phyloP scores from a whole-genome alignment of 139 green algal species.

The Chlamydomonas sphaeroides region DNA sequence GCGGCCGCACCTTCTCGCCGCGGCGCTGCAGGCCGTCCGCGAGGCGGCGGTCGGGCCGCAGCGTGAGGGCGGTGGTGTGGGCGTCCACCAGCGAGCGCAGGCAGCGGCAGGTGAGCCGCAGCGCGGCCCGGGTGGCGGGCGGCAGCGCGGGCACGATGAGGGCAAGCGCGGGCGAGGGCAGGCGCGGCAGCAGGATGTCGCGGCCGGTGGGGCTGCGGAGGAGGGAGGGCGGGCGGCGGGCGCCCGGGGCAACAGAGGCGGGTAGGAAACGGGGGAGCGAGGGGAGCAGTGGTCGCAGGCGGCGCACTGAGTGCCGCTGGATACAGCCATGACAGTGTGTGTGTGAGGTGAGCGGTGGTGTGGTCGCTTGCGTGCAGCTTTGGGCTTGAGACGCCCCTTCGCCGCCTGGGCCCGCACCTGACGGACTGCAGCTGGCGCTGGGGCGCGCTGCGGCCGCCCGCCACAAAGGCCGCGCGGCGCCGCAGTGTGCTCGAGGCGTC shows the following conservation, averaged over 20 bases:
- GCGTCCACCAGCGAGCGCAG: conserved; percentile 10
- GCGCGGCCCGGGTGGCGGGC: conserved; percentile 14
- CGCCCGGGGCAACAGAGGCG: too few relatives aligned
- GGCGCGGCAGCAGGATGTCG: conserved; percentile 27
- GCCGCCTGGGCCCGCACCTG: not conserved
- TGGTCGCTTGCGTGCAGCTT: too few relatives aligned
- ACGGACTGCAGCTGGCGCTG: not conserved
- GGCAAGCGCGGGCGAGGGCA: conserved; percentile 1
- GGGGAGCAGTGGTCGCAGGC: too few relatives aligned
- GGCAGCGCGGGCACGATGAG: conserved; percentile 15
- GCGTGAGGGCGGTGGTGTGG: not conserved
- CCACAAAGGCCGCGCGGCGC: conserved; percentile 22
- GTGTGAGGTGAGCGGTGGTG: too few relatives aligned
- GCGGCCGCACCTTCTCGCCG: not conserved
- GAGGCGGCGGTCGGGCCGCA: not conserved
- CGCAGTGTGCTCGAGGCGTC: not conserved
- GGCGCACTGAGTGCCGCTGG: too few relatives aligned
- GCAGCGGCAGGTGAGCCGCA: not conserved
- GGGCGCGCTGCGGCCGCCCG: not conserved
- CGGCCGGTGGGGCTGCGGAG: not conserved
- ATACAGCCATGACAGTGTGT: too few relatives aligned
- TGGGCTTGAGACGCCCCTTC: too few relatives aligned
- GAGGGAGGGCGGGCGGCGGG: not conserved
- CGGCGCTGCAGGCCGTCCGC: not conserved
- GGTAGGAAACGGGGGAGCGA: not conserved